A percentile compares a stretch with the other conserved stretches of the same genome.
phyloP scores from a whole-genome alignment of 441 rosid species.

The Erysimum cheiri region DNA sequence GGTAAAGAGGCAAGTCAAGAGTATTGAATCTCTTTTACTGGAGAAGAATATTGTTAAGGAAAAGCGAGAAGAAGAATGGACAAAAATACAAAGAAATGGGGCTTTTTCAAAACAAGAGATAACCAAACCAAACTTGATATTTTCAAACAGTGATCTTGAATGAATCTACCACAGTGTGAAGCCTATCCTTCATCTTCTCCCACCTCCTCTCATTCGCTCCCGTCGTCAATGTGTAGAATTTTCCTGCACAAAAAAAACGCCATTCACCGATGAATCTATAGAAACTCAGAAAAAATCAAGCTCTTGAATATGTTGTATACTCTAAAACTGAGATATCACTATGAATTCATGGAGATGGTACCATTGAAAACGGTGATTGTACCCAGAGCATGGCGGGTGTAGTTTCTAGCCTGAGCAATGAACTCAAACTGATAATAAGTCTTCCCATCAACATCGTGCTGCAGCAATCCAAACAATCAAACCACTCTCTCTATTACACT shows the following conservation, averaged over 20 bases:
- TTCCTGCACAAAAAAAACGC: constrained; percentile 59
- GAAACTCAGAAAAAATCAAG: not conserved
- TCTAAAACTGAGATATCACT: not conserved
- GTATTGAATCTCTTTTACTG: constrained; percentile 32
- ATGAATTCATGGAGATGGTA: constrained; percentile 35
- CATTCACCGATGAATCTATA: constrained; percentile 3
- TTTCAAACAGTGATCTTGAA: constrained; percentile 68
- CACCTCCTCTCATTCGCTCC: constrained; percentile 93
- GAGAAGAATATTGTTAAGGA: constrained; percentile 31
- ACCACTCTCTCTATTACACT: not conserved
- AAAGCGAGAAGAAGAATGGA: constrained; percentile 38
- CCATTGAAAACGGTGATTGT: constrained; percentile 75
- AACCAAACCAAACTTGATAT: constrained; percentile 21
- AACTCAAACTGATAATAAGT: constrained; percentile 82
- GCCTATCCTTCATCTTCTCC: constrained; percentile 88
- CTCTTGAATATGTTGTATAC: not conserved
- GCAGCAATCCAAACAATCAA: constrained; percentile 38
- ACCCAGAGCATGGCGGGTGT: constrained; percentile 83
- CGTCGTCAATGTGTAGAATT: constrained; percentile 84
- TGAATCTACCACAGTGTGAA: constrained; percentile 74
- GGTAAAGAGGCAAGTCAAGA: constrained; percentile 31
- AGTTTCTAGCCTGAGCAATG: constrained; percentile 81
- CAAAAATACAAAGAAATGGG: constrained; percentile 27
- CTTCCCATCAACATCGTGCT: constrained; percentile 83
- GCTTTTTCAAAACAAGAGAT: constrained; percentile 14